phyloP scores from a whole-genome alignment of 116 monocot species.

The Dioscorea cayenensis region DNA sequence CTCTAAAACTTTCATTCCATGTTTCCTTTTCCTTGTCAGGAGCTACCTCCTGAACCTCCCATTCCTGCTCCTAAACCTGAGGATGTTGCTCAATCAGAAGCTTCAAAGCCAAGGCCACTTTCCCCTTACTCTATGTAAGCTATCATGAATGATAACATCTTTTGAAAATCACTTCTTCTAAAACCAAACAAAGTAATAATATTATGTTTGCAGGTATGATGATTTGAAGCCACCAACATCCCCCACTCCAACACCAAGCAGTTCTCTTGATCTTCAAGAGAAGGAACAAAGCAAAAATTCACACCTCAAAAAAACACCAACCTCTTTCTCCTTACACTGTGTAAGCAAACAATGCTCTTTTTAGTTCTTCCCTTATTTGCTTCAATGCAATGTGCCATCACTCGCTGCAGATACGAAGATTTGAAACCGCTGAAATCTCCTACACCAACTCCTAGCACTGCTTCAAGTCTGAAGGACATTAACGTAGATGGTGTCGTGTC shows the following conservation, averaged over 20 bases:
- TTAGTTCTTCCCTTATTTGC: neutral
- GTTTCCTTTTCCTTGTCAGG: slow-evolving; percentile 16
- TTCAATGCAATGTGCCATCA: neutral
- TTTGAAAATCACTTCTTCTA: neutral
- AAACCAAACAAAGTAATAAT: neutral
- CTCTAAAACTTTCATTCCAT: too few species aligned
- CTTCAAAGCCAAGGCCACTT: slow-evolving; percentile 22
- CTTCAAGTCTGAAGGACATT: neutral
- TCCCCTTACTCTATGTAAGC: slow-evolving; percentile 53
- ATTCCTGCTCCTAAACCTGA: slow-evolving; percentile 16
- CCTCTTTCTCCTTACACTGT: slow-evolving; percentile 27
- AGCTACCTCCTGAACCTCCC: slow-evolving; percentile 20
- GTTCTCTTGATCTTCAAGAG: neutral
- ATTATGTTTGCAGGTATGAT: slow-evolving; percentile 30
- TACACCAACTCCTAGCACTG: slow-evolving; percentile 19
- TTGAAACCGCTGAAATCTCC: slow-evolving; percentile 30
- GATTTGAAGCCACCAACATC: slow-evolving; percentile 58
- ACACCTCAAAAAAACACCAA: neutral
- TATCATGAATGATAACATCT: neutral
- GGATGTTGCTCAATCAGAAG: slow-evolving; percentile 4
- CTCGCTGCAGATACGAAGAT: slow-evolving; percentile 21
- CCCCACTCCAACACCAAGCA: slow-evolving; percentile 20
- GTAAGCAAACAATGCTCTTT: slow-evolving; percentile 12
- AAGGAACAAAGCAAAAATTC: neutral
- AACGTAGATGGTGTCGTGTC: too few species aligned